Base-by-base conservation (phyloP, 257 asterid genomes). In the Anisodus tanguticus region DNA sequence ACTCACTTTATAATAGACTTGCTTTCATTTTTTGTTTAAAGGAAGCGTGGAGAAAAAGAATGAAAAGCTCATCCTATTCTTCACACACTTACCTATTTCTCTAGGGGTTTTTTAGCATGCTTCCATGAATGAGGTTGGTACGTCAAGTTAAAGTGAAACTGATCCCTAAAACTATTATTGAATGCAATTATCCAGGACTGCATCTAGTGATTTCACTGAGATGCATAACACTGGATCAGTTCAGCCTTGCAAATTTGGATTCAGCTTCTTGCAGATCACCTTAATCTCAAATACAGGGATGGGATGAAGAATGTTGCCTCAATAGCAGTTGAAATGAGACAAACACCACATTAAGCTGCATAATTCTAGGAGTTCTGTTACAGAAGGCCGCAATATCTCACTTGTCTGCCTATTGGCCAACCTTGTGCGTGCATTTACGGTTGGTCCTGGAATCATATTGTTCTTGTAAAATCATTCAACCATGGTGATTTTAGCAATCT, bases 221-320 rank as follows among this genome's bases (percentile, higher is more conserved):
- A 41, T 69, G 31, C 31, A 16, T 41, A 4, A 69, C 78, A 69
- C 13, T 9, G 15, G 31, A 37, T 16, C 31, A 69, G 54, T 69
- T 41, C 31, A 69, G 8, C 54, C 78, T 69, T 69, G 78, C 54
- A 69, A 69, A 41, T 43, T 70, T 70, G 37, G 16, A 43, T 16
- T 70, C 16, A 17, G 53, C 53, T 39, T 67, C 22, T 67, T 37
- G 54, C 55, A 69, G 39, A 9, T 41, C 72, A 79, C 64, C 76
- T 80, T 63, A 51, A 19, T 77, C 87, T 88, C 69, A 79, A 80
- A 41, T 80, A 39, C 70, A 70, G 43, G 79, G 57, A 43, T 70
- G 37, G 79, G 37, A 41, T 41, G 55, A 2, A 70, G 16, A 69
- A 39, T 68, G 35, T n/a, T 70, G 11, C 57, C 22, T 43, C 17